Base-by-base conservation (phyloP, 805 yeast genomes). In the Brettanomyces sp. region DNA sequence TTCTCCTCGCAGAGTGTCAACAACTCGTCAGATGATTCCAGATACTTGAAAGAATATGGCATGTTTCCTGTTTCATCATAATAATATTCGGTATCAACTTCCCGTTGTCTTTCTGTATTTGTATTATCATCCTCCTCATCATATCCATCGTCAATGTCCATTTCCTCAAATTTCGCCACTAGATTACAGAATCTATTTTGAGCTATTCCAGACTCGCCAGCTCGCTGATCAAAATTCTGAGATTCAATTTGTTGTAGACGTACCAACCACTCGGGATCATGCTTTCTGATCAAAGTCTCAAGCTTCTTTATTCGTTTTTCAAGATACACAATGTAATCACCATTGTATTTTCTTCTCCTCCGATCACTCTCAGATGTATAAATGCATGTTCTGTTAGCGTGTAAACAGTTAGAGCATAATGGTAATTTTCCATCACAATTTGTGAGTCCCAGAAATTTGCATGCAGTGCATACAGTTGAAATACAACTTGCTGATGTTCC, bases 301-400 rank as follows among this genome's bases (percentile, higher is more conserved):
- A 62, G 47, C 4, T 44, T 52, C 0, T 42, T 41, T 0, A 60
- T 49, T 42, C 56, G 58, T 6, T 52, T 49, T 25, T 60, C 64
- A 13, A 64, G 51, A 30, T 57, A 55, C 25, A 54, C 57, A 3
- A 62, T 56, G 38, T 64, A 64, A 44, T 60, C 64, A 1, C 66
- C 58, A 45, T 62, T 62, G 45, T 62, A 64, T 43, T 64, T 64
- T 18, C 68, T 42, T 36, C 67, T 47, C 46, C 68, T 49, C 42
- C 65, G 47, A 43, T 64, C 68, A 36, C 45, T 48, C 8, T 51
- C 57, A 1, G 53, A 48, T 21, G 49, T 53, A 45, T 59, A 56
- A 3, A 52, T 41, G 39, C 62, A 56, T 5, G 46, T 50, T 24
- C 52, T 47, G 9, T 51, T 50, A 22, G 43, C 36, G 22, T 47